Conservation (phyloP, 768 basidiomycete species). For the Leccinum uliginosum region DNA sequence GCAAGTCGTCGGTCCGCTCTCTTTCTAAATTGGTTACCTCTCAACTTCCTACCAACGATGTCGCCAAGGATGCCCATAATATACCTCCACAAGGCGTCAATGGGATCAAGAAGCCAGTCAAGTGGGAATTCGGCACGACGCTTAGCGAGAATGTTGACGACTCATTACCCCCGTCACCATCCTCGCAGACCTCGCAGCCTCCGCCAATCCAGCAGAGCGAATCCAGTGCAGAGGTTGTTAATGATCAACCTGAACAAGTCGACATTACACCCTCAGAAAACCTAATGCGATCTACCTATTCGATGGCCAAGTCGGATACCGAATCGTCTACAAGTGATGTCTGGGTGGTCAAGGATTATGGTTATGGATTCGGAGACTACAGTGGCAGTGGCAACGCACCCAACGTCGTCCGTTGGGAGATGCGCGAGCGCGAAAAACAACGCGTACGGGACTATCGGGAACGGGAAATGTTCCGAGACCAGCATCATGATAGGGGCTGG, state of each 20-base stretch:
- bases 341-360: constrained; percentile 57
- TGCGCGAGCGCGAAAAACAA: constrained; percentile 25
- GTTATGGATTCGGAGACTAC: constrained; percentile 56
- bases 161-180: not conserved
- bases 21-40: constrained; percentile 9
- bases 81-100: constrained; percentile 6
- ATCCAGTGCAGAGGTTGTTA: not conserved
- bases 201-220: not conserved
- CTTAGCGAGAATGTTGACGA: constrained; percentile 7
- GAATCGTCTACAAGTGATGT: constrained; percentile 31
- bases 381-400: constrained; percentile 35
- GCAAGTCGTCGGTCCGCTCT: constrained; percentile 23
- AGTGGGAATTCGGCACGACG: constrained; percentile 60
- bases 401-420: constrained; percentile 26
- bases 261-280: not conserved
- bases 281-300: not conserved
- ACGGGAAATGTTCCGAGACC: constrained; percentile 9
- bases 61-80: not conserved
- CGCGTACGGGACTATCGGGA: constrained; percentile 15
- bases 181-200: not conserved
- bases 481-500: constrained; percentile 19
- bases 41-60: not conserved
- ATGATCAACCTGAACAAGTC: not conserved
- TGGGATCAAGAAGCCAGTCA: constrained; percentile 23
- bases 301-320: constrained; percentile 10